phyloP scores from a whole-genome alignment of 129 eudicot genomes.

The Flaveria trinervia region DNA sequence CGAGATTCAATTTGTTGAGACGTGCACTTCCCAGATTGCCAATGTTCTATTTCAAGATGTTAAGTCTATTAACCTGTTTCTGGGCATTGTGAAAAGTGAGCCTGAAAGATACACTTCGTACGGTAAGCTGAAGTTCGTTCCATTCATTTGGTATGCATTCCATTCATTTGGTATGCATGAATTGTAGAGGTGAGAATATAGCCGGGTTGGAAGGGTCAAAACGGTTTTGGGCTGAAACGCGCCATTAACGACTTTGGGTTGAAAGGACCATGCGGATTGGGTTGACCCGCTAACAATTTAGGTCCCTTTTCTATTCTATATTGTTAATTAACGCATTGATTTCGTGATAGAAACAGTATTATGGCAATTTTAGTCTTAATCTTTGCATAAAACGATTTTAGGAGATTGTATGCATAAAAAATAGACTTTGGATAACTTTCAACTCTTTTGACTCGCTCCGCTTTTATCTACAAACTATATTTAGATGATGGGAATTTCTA shows the following conservation, averaged over 20 bases:
- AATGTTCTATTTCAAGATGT: slow-evolving; percentile 50
- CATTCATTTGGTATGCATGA: not conserved
- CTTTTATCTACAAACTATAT: too few species aligned
- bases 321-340: not conserved
- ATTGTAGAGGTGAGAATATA: not conserved
- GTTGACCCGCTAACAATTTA: not conserved
- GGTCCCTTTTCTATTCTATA: not conserved
- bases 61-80: slow-evolving; percentile 43
- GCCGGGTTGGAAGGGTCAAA: not conserved
- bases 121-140: slow-evolving; percentile 49
- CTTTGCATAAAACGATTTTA: not conserved
- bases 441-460: not conserved
- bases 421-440: not conserved
- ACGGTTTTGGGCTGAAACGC: not conserved
- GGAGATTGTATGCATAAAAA: not conserved
- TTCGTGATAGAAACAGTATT: not conserved
- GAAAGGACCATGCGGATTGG: not conserved
- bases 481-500: not conserved
- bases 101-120: slow-evolving; percentile 80
- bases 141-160: not conserved
- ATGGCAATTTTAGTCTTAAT: not conserved
- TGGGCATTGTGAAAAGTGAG: slow-evolving; percentile 83
- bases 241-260: not conserved
- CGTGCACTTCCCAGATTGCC: slow-evolving; percentile 57
- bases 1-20: slow-evolving; percentile 82